Conservation (phyloP, 2,329 filamentous ascomycete species). For the Amylocarpus encephaloides region DNA sequence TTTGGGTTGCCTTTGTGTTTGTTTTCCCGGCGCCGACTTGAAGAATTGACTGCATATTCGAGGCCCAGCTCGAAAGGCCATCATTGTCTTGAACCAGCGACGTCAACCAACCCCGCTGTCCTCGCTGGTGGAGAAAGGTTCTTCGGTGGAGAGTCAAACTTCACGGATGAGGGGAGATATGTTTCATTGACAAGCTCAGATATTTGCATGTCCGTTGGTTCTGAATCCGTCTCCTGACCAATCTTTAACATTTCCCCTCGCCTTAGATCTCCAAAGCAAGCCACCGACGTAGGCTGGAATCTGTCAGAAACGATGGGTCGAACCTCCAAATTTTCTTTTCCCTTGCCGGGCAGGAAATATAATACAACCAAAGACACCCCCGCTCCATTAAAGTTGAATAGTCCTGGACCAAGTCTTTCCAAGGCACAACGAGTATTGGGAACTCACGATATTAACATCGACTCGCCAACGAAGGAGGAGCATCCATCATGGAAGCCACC, state of each 20-base stretch:
- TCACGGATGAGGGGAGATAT: constrained; percentile 3
- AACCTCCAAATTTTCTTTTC: constrained; percentile 33
- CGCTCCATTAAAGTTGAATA: neutral
- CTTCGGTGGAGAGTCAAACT: neutral
- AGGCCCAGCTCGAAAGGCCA: neutral
- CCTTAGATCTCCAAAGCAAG: constrained; percentile 1
- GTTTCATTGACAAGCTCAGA: constrained; percentile 12
- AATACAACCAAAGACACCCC: constrained; percentile 12
- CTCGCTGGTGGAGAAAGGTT: neutral
- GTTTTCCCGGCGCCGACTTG: neutral
- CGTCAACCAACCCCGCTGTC: neutral
- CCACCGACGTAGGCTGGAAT: neutral
- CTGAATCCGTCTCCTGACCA: constrained; percentile 5
- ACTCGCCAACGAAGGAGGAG: constrained; percentile 23
- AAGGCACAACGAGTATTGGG: constrained; percentile 31
- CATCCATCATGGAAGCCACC: constrained; percentile 24
- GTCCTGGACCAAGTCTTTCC: constrained; percentile 17
- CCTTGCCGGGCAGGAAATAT: constrained; percentile 29
- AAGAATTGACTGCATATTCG: neutral
- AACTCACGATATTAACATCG: constrained; percentile 42
- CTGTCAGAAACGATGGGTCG: constrained; percentile 27
- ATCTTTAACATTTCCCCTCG: constrained; percentile 5
- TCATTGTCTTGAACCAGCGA: neutral
- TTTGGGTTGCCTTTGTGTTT: neutral
- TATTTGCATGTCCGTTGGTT: constrained; percentile 5